These are phyloP conservation scores for Dryas drummondii DNA, from an alignment of 306 rosid species.

Conservation along the genomic window DNA sequence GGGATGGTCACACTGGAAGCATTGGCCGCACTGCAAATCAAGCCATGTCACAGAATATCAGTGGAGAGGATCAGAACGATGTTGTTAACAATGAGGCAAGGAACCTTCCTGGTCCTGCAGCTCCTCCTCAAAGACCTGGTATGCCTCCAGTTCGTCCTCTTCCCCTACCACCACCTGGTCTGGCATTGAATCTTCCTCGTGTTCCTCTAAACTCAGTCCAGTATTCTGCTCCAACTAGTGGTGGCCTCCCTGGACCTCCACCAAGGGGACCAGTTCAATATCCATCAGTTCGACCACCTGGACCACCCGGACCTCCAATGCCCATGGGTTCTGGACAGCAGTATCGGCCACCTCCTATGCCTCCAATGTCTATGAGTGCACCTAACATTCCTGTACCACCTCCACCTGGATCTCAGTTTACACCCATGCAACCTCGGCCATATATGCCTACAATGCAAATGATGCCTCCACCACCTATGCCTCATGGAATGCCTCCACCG, in stretches of 20 bases:
- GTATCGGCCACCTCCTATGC: conserved; percentile 62
- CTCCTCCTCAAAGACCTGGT: conserved; percentile 88
- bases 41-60: conserved; percentile 80
- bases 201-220: conserved; percentile 52
- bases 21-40: conserved; percentile 93
- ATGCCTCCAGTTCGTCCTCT: conserved; percentile 81
- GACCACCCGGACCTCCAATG: conserved; percentile 68
- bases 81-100: conserved; percentile 47
- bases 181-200: conserved; percentile 89
- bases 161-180: conserved; percentile 81
- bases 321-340: conserved; percentile 66
- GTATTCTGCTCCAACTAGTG: conserved; percentile 57
- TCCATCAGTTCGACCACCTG: conserved; percentile 63
- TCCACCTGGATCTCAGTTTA: conserved; percentile 89
- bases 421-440: conserved; percentile 55
- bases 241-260: conserved; percentile 56
- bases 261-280: conserved; percentile 64
- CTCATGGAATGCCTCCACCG: conserved; percentile 83
- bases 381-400: conserved; percentile 67
- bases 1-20: conserved; percentile 99
- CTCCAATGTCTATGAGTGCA: conserved; percentile 50
- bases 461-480: conserved; percentile 88
- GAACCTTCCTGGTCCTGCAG: conserved; percentile 88
- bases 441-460: conserved; percentile 61
- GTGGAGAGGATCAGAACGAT: conserved; percentile 67